Conservation (phyloP, 306 rosid species). For the Fragaria vesca region DNA sequence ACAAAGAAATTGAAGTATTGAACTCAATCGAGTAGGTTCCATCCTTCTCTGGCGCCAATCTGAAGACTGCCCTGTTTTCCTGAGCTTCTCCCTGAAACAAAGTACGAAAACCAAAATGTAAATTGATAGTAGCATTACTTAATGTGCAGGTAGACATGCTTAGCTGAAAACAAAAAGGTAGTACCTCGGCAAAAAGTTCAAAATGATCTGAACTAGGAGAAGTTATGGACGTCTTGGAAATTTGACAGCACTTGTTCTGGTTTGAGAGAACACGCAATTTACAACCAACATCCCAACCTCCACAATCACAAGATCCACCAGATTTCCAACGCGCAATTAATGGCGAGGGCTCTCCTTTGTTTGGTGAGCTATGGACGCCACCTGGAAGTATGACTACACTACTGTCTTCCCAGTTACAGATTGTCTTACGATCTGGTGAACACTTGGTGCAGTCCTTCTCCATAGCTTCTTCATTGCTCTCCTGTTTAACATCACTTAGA, state of each 20-base stretch:
- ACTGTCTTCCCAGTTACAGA: slow-evolving; percentile 32
- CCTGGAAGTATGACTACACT: slow-evolving; percentile 71
- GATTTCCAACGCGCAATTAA: slow-evolving; percentile 75
- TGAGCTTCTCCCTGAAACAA: slow-evolving; percentile 59
- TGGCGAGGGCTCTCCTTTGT: slow-evolving; percentile 71
- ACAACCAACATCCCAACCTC: slow-evolving; percentile 98
- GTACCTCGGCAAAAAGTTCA: slow-evolving; percentile 75
- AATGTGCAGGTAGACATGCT: background rate
- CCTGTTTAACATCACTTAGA: slow-evolving; percentile 25
- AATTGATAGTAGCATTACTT: slow-evolving; percentile 1
- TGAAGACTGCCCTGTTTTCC: slow-evolving; percentile 49
- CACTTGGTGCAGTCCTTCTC: slow-evolving; percentile 39
- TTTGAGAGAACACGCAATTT: slow-evolving; percentile 72
- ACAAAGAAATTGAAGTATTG: slow-evolving; percentile 59
- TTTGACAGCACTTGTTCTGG: slow-evolving; percentile 30
- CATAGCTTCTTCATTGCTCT: slow-evolving; percentile 21
- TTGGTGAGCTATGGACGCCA: slow-evolving; percentile 70
- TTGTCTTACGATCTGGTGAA: slow-evolving; percentile 18
- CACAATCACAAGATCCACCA: slow-evolving; percentile 87
- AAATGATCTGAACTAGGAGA: slow-evolving; percentile 27
- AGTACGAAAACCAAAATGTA: slow-evolving; percentile 19
- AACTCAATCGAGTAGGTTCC: slow-evolving; percentile 68
- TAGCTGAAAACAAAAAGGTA: slow-evolving; percentile 11
- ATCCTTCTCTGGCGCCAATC: slow-evolving; percentile 63
- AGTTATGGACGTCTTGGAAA: slow-evolving; percentile 29